Conservation (phyloP, 1,284 basidiomycete species). For the Moesziomyces aphidis region DNA sequence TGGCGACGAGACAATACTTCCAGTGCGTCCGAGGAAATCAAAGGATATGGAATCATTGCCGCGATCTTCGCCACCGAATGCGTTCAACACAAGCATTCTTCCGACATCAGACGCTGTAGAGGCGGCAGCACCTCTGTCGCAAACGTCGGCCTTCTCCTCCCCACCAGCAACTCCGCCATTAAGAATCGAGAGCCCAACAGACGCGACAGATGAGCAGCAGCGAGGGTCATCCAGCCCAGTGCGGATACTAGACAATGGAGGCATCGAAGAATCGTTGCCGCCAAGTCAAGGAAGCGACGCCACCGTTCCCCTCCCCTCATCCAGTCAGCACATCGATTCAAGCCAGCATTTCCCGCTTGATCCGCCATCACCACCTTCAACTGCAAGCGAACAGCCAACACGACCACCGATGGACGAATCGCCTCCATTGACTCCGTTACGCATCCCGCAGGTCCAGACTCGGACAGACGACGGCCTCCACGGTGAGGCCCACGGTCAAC, state of each 20-base stretch:
- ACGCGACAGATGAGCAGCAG: background rate
- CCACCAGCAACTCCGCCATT: background rate
- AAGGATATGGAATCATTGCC: background rate
- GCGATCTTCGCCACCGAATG: background rate
- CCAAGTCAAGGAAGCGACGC: background rate
- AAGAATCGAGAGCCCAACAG: background rate
- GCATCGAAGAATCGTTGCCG: background rate
- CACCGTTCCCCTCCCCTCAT: background rate
- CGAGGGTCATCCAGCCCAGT: background rate
- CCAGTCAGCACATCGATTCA: background rate
- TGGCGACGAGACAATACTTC: background rate
- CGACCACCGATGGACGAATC: too few species aligned
- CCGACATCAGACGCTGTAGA: background rate
- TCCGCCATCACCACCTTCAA: too few species aligned
- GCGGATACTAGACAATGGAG: background rate
- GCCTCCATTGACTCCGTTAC: too few species aligned
- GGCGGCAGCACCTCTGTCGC: background rate
- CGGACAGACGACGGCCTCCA: background rate
- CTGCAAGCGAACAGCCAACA: background rate
- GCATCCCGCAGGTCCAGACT: too few species aligned
- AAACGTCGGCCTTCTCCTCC: background rate
- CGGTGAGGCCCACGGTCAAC: background rate
- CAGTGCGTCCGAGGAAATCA: background rate
- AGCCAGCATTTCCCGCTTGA: background rate
- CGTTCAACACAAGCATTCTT: background rate